Evolutionary conservation across 768 basidiomycete genomes (phyloP), one percentile per base, ranked within the genome.

Genomic region (Tulasnella calospora): DNA sequence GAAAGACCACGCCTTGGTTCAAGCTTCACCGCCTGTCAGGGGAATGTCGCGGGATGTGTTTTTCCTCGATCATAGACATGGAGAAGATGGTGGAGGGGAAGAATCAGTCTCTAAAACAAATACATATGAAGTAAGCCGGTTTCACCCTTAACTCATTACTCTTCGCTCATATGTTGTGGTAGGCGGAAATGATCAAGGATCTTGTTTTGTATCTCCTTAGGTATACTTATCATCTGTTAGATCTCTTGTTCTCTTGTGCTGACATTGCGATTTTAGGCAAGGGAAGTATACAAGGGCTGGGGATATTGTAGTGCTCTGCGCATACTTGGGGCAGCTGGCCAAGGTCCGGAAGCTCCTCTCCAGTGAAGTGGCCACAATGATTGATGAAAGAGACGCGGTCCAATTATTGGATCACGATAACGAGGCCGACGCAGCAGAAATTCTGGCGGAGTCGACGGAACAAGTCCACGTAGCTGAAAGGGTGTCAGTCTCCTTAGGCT

Each of bases 31-130:
- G 0, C 82, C 85, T 17, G 90, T 94, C 12, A 86, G 88, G 33
- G 93, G 93, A 0, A 86, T 94, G 82, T 81, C 84, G 7, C 88
- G 89, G 79, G 89, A 92, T 78, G 84, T 93, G 0, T 92, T 89
- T 82, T 94, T 94, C 84, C 81, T 93, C 75, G 46, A 46, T 46
- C 46, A 46, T 19, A 86, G 87, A 10, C 93, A 94, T 46, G 46
- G 5, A 15, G 46, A 46, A 19, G 13, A 19, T 19, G 46, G 46
- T 19, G 46, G 13, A 15, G 84, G 80, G 12, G 90, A 91, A 9
- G 91, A 93, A 27, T 88, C 89, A 0, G 86, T 86, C 0, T 91
- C 90, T 75, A 93, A 90, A 79, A 89, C 85, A 82, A 94, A 93
- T 81, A 84, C 81, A 4, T 91, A 88, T 76, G 93, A 94, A 87